A percentile compares a stretch with the other conserved stretches of the same genome.
Conservation (phyloP, 1,284 basidiomycete genomes). For the Cronartium ribicola region DNA sequence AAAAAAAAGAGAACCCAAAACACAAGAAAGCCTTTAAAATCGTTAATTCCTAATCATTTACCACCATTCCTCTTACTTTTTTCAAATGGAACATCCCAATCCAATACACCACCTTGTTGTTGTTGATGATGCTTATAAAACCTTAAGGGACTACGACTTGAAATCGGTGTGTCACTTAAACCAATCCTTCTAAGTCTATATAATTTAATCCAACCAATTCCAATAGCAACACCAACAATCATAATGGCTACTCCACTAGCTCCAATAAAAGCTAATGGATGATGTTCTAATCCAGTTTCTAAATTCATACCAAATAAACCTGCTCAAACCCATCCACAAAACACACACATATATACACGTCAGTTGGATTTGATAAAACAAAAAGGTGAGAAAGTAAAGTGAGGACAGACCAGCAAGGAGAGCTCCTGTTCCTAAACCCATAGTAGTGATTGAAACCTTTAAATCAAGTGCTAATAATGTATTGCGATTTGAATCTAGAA, state of each 20-base stretch:
- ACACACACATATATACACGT: too few relatives aligned
- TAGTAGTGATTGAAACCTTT: constrained; percentile 86
- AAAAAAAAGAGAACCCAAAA: too few relatives aligned
- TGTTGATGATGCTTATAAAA: not conserved
- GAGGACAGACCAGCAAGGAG: constrained; percentile 70
- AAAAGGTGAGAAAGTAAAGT: not conserved
- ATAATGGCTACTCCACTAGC: not conserved
- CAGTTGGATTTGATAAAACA: too few relatives aligned
- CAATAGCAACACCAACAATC: not conserved
- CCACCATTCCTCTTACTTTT: too few relatives aligned
- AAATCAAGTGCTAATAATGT: constrained; percentile 84
- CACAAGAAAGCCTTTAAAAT: too few relatives aligned
- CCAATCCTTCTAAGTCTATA: constrained; percentile 27
- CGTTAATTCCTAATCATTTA: too few relatives aligned
- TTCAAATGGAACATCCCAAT: constrained; percentile 40
- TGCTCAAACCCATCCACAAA: not conserved
- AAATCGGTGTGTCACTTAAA: constrained; percentile 4
- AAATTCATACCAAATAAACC: constrained; percentile 41
- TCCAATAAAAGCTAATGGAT: constrained; percentile 26
- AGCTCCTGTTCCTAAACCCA: constrained; percentile 89
- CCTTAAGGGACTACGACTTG: not conserved
- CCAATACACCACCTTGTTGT: constrained; percentile 17
- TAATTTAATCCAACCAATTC: constrained; percentile 9
- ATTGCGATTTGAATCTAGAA: constrained; percentile 93
- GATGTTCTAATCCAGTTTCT: constrained; percentile 10